These are phyloP conservation scores for Podospora bellae-mahoneyi DNA, from an alignment of 495 filamentous ascomycete genomes.

Conservation along the genomic window DNA sequence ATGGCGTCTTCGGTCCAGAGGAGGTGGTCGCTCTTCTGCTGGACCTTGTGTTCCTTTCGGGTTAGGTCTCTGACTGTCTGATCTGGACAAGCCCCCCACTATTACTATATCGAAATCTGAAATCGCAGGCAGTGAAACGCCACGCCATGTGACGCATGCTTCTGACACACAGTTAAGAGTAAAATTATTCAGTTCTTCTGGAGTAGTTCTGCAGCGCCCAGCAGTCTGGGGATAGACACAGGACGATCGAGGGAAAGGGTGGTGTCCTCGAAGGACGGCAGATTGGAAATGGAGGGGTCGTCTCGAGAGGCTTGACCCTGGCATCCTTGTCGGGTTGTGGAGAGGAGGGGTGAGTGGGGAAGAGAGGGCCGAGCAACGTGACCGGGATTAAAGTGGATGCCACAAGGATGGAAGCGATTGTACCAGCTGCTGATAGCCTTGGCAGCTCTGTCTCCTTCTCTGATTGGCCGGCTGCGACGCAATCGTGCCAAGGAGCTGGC, in stretches of 20 bases:
- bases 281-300: conserved; percentile 16
- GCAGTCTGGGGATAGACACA: conserved; percentile 27
- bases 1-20: neutral
- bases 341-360: conserved; percentile 14
- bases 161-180: conserved; percentile 13
- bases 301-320: conserved; percentile 12
- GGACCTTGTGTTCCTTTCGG: neutral
- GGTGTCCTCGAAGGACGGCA: conserved; percentile 27
- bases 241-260: conserved; percentile 24
- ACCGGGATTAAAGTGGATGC: conserved; percentile 18
- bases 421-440: conserved; percentile 27
- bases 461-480: conserved; percentile 26
- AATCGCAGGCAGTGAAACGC: conserved; percentile 12
- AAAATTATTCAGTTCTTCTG: neutral
- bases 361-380: conserved; percentile 20
- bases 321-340: conserved; percentile 16
- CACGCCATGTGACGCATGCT: conserved; percentile 29
- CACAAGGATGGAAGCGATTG: conserved; percentile 25
- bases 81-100: neutral
- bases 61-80: neutral
- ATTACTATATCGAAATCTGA: neutral
- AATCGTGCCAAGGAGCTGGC: conserved; percentile 30
- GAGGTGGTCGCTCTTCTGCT: neutral
- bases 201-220: conserved; percentile 18
- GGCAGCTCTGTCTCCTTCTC: conserved; percentile 12